These are phyloP conservation scores for Diutina rugosa DNA, from an alignment of 1,139 yeast species.

Conservation along the genomic window DNA sequence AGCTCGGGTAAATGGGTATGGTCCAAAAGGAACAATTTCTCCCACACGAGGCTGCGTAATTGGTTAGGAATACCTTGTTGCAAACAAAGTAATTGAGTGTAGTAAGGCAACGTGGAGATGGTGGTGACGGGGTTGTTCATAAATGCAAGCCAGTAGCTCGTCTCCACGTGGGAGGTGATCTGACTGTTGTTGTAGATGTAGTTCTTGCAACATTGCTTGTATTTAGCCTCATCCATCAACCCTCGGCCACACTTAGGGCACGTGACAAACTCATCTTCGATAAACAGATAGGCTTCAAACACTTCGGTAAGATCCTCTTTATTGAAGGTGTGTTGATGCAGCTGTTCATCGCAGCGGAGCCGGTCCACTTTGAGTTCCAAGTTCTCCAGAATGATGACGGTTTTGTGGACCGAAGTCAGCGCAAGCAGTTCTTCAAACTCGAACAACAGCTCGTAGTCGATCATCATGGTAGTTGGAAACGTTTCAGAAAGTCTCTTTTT, in stretches of 20 bases:
- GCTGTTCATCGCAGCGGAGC: slow-evolving; percentile 10
- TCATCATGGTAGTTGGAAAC: slow-evolving; percentile 2
- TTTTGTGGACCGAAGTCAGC: slow-evolving; percentile 8
- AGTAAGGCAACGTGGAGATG: slow-evolving; percentile 32
- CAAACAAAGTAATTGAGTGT: slow-evolving; percentile 27
- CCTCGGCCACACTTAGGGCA: slow-evolving; percentile 18
- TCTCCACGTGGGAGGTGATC: slow-evolving; percentile 18
- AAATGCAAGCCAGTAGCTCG: slow-evolving; percentile 32
- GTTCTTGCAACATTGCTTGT: slow-evolving; percentile 12
- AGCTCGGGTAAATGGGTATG: slow-evolving; percentile 21
- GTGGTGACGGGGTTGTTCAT: slow-evolving; percentile 33
- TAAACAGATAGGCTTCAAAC: slow-evolving; percentile 14
- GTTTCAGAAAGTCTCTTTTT: neutral
- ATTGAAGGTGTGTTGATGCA: slow-evolving; percentile 6
- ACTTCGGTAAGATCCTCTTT: neutral
- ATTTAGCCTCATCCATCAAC: slow-evolving; percentile 6
- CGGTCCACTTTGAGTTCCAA: slow-evolving; percentile 21
- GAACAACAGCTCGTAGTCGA: slow-evolving; percentile 20
- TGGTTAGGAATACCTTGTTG: slow-evolving; percentile 30
- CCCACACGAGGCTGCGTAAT: slow-evolving; percentile 25
- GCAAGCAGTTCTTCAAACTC: slow-evolving; percentile 31
- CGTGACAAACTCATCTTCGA: slow-evolving; percentile 22
- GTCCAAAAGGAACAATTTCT: slow-evolving; percentile 18
- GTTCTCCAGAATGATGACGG: slow-evolving; percentile 15
- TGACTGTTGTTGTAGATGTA: slow-evolving; percentile 9